Percentiles rank a stretch among this genome's conserved stretches.
These are phyloP conservation scores for Aethionema arabicum DNA, from an alignment of 345 rosid genomes.

Conservation along the genomic window DNA sequence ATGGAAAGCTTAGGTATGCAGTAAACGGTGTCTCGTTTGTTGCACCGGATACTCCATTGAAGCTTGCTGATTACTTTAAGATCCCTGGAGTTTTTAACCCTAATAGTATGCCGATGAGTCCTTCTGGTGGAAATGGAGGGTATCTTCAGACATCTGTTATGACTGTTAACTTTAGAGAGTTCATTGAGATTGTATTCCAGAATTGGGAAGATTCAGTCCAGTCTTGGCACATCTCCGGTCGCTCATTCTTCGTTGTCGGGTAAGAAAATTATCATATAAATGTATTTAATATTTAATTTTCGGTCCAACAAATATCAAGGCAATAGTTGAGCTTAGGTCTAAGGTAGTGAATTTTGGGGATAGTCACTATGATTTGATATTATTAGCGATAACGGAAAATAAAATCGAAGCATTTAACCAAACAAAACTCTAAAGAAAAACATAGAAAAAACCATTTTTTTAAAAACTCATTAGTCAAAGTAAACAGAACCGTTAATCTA, in stretches of 20 bases:
- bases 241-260: slow-evolving; percentile 92
- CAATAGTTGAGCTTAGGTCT: too few relatives aligned
- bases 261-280: slow-evolving; percentile 34
- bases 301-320: too few relatives aligned
- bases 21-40: slow-evolving; percentile 74
- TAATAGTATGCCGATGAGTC: slow-evolving; percentile 66
- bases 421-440: too few relatives aligned
- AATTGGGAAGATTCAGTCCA: slow-evolving; percentile 78
- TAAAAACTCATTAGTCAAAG: too few relatives aligned
- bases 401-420: too few relatives aligned
- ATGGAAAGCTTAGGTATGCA: slow-evolving; percentile 83
- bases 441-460: too few relatives aligned
- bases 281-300: neutral
- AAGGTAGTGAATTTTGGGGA: too few relatives aligned
- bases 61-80: slow-evolving; percentile 85
- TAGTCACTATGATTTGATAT: too few relatives aligned
- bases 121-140: slow-evolving; percentile 54
- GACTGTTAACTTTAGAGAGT: slow-evolving; percentile 67
- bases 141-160: slow-evolving; percentile 76
- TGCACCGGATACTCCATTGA: slow-evolving; percentile 78
- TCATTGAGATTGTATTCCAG: slow-evolving; percentile 77
- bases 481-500: too few relatives aligned
- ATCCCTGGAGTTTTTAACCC: slow-evolving; percentile 80
- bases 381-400: too few relatives aligned
- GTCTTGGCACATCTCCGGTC: slow-evolving; percentile 85